Base-by-base conservation (phyloP, 2,329 filamentous ascomycete genomes). In the Raffaelea deltoideospora region DNA sequence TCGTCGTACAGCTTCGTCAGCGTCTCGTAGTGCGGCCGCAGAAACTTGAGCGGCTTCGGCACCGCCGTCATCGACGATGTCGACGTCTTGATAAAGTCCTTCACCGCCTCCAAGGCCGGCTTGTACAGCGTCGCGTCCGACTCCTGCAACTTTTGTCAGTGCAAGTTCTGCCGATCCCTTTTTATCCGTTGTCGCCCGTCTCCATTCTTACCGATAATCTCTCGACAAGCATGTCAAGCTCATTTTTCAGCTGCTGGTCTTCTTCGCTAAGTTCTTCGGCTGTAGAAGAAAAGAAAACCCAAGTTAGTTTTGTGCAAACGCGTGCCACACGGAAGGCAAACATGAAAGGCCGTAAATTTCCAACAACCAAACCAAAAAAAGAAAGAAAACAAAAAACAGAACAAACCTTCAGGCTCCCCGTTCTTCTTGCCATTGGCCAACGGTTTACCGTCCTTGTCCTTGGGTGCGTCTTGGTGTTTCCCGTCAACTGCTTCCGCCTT, bases 21-120 rank as follows among this genome's bases (percentile, higher is more conserved):
- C 39, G 80, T 76, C 60, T 92, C 82, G 64, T 96, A 98, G 60
- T 98, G 88, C 48, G 88, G 90, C 64, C 90, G 76, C 45, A 98
- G 73, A 59, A 98, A 98, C 62, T 98, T 98, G 51, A 98, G 72
- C 24, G 90, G 90, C 63, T 98, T 98, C 19, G 92, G 90, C 43
- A 98, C 90, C 41, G 90, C 90, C 34, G 90, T 98, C 90, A 98
- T 98, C 32, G 92, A 98, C 41, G 87, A 96, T 47, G 90, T 98
- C 41, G 90, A 94, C 38, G 90, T 98, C 68, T 95, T 96, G 69
- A 98, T 98, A 55, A 85, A 92, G 52, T 79, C 85, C 67, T 95
- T 96, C 76, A 98, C 95, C 48, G 86, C 81, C 60, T 96, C 87
- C 48, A 98, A 68, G 37, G 90, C 82, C 41, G 87, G 75, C 58